phyloP scores from a whole-genome alignment of 2,329 filamentous ascomycete genomes.

The Plenodomus biglobosus region DNA sequence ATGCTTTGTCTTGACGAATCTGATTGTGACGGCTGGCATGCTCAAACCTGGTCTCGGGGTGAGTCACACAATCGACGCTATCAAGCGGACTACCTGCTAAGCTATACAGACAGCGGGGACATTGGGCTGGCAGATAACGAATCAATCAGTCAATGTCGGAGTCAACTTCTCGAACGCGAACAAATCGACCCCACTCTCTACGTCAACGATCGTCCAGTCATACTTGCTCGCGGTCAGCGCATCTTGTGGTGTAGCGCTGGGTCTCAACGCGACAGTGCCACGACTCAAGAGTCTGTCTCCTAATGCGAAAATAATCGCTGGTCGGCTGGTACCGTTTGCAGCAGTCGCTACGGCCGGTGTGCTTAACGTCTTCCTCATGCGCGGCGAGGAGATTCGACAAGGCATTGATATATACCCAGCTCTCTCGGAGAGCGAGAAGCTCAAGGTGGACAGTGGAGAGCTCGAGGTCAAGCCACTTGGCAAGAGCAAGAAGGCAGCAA shows the following conservation, averaged over 20 bases:
- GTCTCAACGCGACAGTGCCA: constrained; percentile 86
- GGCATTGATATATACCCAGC: constrained; percentile 93
- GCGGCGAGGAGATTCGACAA: constrained; percentile 87
- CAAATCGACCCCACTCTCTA: constrained; percentile 88
- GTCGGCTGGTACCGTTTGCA: constrained; percentile 91
- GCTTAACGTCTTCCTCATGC: constrained; percentile 97
- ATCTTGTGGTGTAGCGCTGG: constrained; percentile 89
- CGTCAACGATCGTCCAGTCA: constrained; percentile 78
- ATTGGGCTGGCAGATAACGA: constrained; percentile 90
- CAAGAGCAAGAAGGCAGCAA: constrained; percentile 84
- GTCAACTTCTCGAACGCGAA: constrained; percentile 98
- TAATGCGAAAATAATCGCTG: constrained; percentile 72
- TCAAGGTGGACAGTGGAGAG: constrained; percentile 65
- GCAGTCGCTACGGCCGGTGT: constrained; percentile 89
- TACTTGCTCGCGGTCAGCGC: constrained; percentile 91
- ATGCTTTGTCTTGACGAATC: constrained; percentile 86
- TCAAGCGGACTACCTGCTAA: constrained; percentile 15
- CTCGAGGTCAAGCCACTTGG: constrained; percentile 67
- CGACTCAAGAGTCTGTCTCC: constrained; percentile 76
- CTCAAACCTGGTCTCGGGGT: constrained; percentile 82
- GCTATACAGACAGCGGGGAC: constrained; percentile 73
- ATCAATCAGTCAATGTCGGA: constrained; percentile 96
- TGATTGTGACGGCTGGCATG: constrained; percentile 96
- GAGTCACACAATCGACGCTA: constrained; percentile 30
- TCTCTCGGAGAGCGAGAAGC: constrained; percentile 69